Conservation (phyloP, 2,329 filamentous ascomycete species). For the Verticillium isaacii region DNA sequence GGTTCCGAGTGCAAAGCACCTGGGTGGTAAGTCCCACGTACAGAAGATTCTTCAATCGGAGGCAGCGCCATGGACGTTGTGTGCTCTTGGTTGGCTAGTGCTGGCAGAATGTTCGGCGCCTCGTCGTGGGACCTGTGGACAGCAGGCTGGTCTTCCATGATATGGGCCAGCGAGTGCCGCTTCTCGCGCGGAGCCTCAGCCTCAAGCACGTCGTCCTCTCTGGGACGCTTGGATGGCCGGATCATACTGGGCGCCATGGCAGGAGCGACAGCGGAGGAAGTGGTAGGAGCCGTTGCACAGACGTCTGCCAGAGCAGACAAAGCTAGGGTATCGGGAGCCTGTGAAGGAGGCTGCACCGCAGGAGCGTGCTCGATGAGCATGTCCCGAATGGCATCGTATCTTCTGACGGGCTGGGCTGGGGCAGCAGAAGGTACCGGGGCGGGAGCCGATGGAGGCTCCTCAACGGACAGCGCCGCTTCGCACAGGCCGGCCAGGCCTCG, state of each 20-base stretch:
- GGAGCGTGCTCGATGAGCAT: constrained; percentile 4
- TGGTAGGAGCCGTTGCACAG: not conserved
- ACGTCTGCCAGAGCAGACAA: constrained; percentile 7
- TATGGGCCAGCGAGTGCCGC: not conserved
- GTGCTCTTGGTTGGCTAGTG: not conserved
- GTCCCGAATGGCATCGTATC: constrained; percentile 27
- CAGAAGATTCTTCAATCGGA: not conserved
- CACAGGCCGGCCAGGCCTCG: not conserved
- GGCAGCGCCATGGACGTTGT: not conserved
- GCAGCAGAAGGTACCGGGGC: not conserved
- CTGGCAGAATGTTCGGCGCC: not conserved
- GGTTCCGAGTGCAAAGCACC: not conserved
- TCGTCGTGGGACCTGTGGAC: not conserved
- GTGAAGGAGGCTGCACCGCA: not conserved
- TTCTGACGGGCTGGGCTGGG: constrained; percentile 5
- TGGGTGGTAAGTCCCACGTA: not conserved
- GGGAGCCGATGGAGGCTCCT: not conserved
- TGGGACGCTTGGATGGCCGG: not conserved
- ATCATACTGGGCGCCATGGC: not conserved
- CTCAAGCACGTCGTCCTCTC: not conserved
- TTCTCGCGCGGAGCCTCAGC: not conserved
- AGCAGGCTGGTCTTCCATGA: not conserved
- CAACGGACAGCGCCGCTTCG: not conserved
- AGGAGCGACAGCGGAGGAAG: not conserved
- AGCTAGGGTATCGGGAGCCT: constrained; percentile 5